phyloP scores from a whole-genome alignment of 2,329 filamentous ascomycete species.

The Colletotrichum phormii region DNA sequence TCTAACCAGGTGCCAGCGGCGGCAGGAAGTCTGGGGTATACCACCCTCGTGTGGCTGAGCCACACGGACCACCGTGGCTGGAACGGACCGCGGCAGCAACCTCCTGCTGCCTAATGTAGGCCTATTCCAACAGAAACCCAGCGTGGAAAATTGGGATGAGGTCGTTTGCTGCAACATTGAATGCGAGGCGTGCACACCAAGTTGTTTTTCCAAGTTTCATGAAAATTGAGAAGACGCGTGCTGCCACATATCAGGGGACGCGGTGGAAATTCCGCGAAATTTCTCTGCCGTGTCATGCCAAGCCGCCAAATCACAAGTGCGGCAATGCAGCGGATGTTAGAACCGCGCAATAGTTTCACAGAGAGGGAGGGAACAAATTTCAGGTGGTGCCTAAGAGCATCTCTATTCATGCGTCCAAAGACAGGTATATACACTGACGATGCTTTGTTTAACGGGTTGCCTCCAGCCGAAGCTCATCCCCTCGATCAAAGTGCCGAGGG shows the following conservation, averaged over 20 bases:
- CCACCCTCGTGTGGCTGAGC: no score
- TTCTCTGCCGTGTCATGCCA: not conserved
- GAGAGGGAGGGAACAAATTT: not conserved
- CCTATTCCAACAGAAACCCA: no score
- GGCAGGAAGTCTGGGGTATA: no score
- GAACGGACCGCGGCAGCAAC: no score
- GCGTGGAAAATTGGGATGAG: slow-evolving; percentile 8
- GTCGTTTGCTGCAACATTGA: not conserved
- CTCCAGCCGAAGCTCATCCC: slow-evolving; percentile 31
- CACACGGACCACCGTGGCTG: no score
- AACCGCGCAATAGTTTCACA: not conserved
- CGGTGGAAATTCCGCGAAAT: not conserved
- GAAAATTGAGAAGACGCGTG: not conserved
- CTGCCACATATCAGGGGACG: not conserved
- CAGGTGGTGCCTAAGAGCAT: not conserved
- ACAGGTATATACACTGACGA: slow-evolving; percentile 23
- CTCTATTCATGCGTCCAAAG: slow-evolving; percentile 8
- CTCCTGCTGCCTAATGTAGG: no score
- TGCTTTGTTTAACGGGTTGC: slow-evolving; percentile 25
- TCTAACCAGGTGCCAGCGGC: no score
- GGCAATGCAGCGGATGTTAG: not conserved
- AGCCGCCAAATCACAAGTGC: not conserved
- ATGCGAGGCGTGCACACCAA: not conserved
- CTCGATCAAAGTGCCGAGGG: not conserved
- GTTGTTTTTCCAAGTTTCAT: slow-evolving; percentile 4